phyloP scores from a whole-genome alignment of 495 filamentous ascomycete species.

The Jackrogersella multiformis region DNA sequence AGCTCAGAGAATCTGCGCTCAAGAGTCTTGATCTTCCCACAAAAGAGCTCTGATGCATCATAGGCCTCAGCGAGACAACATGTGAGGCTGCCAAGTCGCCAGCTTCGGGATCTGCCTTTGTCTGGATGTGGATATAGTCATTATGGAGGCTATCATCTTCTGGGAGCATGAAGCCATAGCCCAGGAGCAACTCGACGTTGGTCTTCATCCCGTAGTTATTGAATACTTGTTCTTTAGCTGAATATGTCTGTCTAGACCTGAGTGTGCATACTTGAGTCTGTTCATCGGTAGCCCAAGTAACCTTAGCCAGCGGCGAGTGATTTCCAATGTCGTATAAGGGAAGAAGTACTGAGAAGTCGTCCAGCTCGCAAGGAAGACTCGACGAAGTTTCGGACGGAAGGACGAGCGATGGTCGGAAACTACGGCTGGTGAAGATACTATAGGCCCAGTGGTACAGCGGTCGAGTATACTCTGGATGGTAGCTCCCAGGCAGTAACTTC shows the following conservation, averaged over 20 bases:
- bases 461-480: constrained; percentile 50
- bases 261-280: constrained; percentile 33
- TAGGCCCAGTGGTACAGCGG: constrained; percentile 65
- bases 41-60: constrained; percentile 49
- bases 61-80: constrained; percentile 53
- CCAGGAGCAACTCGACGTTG: constrained; percentile 62
- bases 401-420: constrained; percentile 60
- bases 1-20: constrained; percentile 28
- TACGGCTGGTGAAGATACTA: constrained; percentile 63
- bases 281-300: constrained; percentile 51
- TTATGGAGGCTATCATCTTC: constrained; percentile 54
- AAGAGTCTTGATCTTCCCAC: constrained; percentile 45
- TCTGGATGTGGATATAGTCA: constrained; percentile 60
- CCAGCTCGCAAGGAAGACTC: constrained; percentile 42
- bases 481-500: constrained; percentile 48
- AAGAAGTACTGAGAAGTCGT: constrained; percentile 63
- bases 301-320: constrained; percentile 56
- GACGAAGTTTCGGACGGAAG: constrained; percentile 39
- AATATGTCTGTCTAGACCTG: constrained; percentile 34
- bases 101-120: constrained; percentile 44
- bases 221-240: constrained; percentile 52
- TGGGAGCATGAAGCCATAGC: constrained; percentile 61
- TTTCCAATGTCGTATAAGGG: constrained; percentile 64
- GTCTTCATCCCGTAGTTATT: constrained; percentile 66
- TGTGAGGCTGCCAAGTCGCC: constrained; percentile 40